Base-by-base conservation (phyloP, 2,329 filamentous ascomycete genomes). In the Daldinia eschscholtzii region DNA sequence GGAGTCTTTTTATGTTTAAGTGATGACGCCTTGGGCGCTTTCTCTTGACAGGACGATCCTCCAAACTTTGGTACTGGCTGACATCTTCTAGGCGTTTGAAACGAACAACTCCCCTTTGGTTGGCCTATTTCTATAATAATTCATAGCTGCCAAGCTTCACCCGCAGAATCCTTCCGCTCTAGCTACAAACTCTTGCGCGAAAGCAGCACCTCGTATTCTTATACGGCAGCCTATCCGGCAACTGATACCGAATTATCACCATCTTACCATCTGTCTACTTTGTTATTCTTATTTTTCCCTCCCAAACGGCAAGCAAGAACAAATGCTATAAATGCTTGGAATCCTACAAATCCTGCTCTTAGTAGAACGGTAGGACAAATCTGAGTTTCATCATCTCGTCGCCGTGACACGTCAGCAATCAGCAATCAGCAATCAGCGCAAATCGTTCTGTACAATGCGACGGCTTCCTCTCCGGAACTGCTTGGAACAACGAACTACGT, bases 391-490 rank as follows among this genome's bases (percentile, higher is more conserved):
- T 64, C 30, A 39, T 35, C 41, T 66, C 52, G 33, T 66, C 33
- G 58, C 63, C 50, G 68, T 68, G 63, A 72, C 68, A 70, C 70
- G 68, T 68, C 67, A 70, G 65, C 70, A 65, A 46, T 61, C 57
- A 67, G 67, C 62, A n/a, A n/a, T 68, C 67, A 70, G 65, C 70
- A 65, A 46, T 61, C 57, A 67, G 67, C 62, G 64, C 48, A 58
- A 10, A 65, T 30, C 56, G 18, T 56, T 48, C 33, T 60, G 58
- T 72, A 73, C 70, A 61, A 73, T 73, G 72, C 68, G 72, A 70
- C 70, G 64, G 57, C 62, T 73, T 52, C 59, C 35, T 67, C 48
- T 64, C 42, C 57, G 55, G 52, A 55, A 65, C 13, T 33, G 46
- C 61, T 39, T 35, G 58, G 55, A 71, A 67, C 57, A 70, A 50